phyloP scores from a whole-genome alignment of 2,329 filamentous ascomycete species.

The Aaosphaeria arxii region DNA sequence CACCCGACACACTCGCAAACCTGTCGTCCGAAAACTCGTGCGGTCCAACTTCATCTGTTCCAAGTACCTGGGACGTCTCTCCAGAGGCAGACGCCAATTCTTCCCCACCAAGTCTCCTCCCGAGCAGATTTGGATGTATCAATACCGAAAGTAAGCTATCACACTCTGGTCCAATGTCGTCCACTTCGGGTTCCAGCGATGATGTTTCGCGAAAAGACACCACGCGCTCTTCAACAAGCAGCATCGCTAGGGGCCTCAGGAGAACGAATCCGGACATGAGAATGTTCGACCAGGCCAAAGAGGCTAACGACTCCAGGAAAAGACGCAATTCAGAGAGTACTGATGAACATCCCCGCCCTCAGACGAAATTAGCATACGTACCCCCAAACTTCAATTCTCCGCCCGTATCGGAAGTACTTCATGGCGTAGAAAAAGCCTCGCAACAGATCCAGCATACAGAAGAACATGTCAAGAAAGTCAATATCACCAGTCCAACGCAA shows the following conservation, averaged over 20 bases:
- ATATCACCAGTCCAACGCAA: background rate
- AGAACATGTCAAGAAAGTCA: background rate
- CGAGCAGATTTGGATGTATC: too few species aligned
- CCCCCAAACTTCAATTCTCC: background rate
- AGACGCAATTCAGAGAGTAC: background rate
- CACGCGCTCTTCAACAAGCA: background rate
- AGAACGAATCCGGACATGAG: background rate
- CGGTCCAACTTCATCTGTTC: too few species aligned
- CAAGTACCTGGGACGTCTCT: too few species aligned
- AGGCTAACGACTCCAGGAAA: background rate
- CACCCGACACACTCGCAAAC: too few species aligned
- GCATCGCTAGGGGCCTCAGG: background rate
- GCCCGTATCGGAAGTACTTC: background rate
- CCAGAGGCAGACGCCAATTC: too few species aligned
- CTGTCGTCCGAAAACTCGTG: too few species aligned
- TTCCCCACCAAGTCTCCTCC: too few species aligned
- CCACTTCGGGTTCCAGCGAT: background rate
- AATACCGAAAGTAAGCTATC: too few species aligned
- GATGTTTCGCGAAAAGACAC: background rate
- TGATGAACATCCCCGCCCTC: background rate
- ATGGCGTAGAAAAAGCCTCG: background rate
- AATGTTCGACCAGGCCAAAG: background rate
- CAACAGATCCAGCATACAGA: background rate
- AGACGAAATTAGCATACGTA: background rate
- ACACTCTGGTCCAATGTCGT: background rate